Conservation (phyloP, 352 stramenopile genomes). For the Globisporangium spiculum region DNA sequence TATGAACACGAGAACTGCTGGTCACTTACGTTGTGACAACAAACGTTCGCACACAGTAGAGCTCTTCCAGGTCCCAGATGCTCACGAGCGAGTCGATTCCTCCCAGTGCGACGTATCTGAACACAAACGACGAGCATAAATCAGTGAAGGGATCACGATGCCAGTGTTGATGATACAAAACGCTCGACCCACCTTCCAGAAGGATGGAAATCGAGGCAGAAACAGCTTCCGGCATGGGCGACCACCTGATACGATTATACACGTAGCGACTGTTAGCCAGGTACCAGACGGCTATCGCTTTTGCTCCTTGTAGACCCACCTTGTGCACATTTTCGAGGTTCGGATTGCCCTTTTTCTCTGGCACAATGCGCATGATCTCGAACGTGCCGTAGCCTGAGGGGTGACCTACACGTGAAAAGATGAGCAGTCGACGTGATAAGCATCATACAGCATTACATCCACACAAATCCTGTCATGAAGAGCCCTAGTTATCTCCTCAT, state of each 20-base stretch:
- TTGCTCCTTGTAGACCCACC: constrained; percentile 23
- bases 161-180: background rate
- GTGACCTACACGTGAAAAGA: constrained; percentile 32
- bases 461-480: background rate
- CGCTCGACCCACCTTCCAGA: constrained; percentile 46
- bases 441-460: background rate
- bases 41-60: constrained; percentile 84
- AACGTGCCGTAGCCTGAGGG: constrained; percentile 73
- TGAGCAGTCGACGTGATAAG: background rate
- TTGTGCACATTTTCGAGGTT: constrained; percentile 85
- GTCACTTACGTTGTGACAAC: constrained; percentile 69
- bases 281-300: constrained; percentile 6
- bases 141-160: background rate
- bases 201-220: constrained; percentile 76
- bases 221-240: constrained; percentile 78
- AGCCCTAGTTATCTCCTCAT: background rate
- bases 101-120: constrained; percentile 70
- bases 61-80: constrained; percentile 82
- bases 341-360: constrained; percentile 75
- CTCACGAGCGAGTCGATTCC: constrained; percentile 83
- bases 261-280: constrained; percentile 7
- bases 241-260: constrained; percentile 38
- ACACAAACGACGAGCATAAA: background rate
- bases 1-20: background rate
- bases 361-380: constrained; percentile 78